Base-by-base conservation (phyloP, 305 asterid species). In the Plantago coronopus region DNA sequence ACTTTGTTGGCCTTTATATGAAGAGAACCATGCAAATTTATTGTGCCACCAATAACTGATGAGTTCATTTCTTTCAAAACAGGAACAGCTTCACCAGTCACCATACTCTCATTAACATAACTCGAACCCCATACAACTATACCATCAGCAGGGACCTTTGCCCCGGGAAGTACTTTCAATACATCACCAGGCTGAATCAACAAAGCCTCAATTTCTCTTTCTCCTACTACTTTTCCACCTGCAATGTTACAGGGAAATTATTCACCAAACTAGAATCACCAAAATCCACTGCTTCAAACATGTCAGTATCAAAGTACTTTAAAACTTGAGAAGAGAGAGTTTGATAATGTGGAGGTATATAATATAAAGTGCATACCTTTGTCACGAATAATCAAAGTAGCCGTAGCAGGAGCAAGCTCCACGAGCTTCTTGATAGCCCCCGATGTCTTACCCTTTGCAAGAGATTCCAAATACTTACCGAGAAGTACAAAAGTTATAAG, bases 371-470 rank as follows among this genome's bases (percentile, higher is more conserved):
- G 13, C 50, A n/a, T 73, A 93, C 97, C 94, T 79, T 74, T 82
- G 67, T 87, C 97, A 76, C 76, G 80, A 62, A 77, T 67, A 64
- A 94, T 81, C 77, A 94, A 76, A 38, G 75, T 73, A 70, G 97
- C 97, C 46, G 97, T 83, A 66, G 96, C 95, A 8, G 99, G 99
- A 57, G 95, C 57, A 67, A 94, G 99, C 74, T 94, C 97, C 54
- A 94, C 95, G 16, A 94, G 95, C 77, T 93, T 89, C 73, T 86
- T 87, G 61, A 93, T 93, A 70, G 99, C 99, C 74, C 83, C 99
- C 40, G 99, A 89, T 15, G 99, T 93, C 81, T 89, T 93, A 64
- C 99, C 99, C 69, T 93, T 93, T 21, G 99, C 99, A 72, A 93
- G 83, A 69, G 76, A 78, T 78, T 93, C 99, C 85, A 93, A 79